Conservation (phyloP, 768 basidiomycete species). For the Termitomyces sp. region DNA sequence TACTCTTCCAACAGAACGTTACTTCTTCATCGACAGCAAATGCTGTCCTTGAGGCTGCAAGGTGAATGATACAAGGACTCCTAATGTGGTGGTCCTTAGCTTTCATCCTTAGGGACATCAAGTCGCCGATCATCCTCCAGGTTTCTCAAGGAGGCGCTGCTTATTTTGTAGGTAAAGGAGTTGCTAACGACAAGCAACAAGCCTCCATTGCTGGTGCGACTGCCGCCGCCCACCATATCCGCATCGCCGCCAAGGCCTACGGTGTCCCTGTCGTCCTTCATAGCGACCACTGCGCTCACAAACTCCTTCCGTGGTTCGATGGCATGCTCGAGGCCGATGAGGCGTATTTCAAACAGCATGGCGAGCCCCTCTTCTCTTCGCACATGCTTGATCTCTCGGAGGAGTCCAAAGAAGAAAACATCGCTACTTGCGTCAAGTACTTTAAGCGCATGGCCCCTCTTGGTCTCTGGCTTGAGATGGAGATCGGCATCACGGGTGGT, state of each 20-base stretch:
- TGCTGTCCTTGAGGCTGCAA: slow-evolving; percentile 92
- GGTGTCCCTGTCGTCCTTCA: slow-evolving; percentile 97
- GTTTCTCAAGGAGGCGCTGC: slow-evolving; percentile 96
- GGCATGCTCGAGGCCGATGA: slow-evolving; percentile 98
- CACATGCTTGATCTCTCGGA: slow-evolving; percentile 99
- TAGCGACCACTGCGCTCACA: slow-evolving; percentile 97
- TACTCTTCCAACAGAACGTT: slow-evolving; percentile 59
- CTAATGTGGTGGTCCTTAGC: slow-evolving; percentile 10
- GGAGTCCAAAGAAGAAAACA: slow-evolving; percentile 89
- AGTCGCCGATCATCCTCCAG: slow-evolving; percentile 96
- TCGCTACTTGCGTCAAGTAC: slow-evolving; percentile 88
- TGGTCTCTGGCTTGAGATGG: slow-evolving; percentile 99
- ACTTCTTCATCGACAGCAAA: slow-evolving; percentile 96
- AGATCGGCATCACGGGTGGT: slow-evolving; percentile 99
- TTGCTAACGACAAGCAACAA: slow-evolving; percentile 92
- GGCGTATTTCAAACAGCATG: slow-evolving; percentile 85
- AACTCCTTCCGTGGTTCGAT: slow-evolving; percentile 98
- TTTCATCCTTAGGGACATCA: slow-evolving; percentile 64
- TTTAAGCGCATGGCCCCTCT: slow-evolving; percentile 92
- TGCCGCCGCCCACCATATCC: slow-evolving; percentile 89
- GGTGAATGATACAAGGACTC: slow-evolving; percentile 35
- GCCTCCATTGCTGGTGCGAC: slow-evolving; percentile 91
- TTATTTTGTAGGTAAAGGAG: slow-evolving; percentile 95
- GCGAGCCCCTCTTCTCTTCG: slow-evolving; percentile 86
- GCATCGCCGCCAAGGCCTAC: slow-evolving; percentile 81